Evolutionary conservation across 257 asterid genomes (phyloP), one percentile per base, ranked within the genome.

Genomic region (Hygrophila difformis): DNA sequence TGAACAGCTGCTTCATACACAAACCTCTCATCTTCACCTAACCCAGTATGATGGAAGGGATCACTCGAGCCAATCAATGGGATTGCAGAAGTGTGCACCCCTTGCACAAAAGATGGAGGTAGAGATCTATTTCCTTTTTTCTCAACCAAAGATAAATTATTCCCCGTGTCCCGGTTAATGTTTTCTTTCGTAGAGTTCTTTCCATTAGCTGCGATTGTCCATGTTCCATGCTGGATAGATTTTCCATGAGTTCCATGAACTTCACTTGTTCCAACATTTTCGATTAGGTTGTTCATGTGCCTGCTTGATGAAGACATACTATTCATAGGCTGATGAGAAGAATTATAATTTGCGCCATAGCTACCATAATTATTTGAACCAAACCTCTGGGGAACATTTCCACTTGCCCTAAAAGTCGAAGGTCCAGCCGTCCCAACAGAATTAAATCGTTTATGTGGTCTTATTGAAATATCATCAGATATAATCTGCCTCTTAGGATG

Each of bases 1-100:
- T 91, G 92, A 53, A 91, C 68, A 73, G 95, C 97, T 57, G 94
- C 97, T 75, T 78, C 94, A 49, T 66, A 78, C 69, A 91, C 84
- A 42, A 72, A 71, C 56, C 94, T 82, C 76, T 91, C 99, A 56
- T 91, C 96, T 62, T 86, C 99, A 59, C 72, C 82, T 36, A 59
- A 19, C 62, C 78, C 83, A 51, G 57, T 51, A 57, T 60, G 87
- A 63, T 66, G 73, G 3, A 75, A 55, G 51, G 80, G 44, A 55
- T 79, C 92, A 41, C 59, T 74, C 38, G 65, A 39, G 59, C 67
- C 66, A 45, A 57, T 58, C 70, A 69, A 66, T 16, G 69, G 59
- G 40, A 50, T 47, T 19, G 83, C 20, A 33, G 68, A 57, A 42
- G 77, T 35, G 60, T 73, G 55, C 56, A 61, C 75, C 21, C 82